phyloP scores from a whole-genome alignment of 352 stramenopile genomes.

The Pythium apleroticum region DNA sequence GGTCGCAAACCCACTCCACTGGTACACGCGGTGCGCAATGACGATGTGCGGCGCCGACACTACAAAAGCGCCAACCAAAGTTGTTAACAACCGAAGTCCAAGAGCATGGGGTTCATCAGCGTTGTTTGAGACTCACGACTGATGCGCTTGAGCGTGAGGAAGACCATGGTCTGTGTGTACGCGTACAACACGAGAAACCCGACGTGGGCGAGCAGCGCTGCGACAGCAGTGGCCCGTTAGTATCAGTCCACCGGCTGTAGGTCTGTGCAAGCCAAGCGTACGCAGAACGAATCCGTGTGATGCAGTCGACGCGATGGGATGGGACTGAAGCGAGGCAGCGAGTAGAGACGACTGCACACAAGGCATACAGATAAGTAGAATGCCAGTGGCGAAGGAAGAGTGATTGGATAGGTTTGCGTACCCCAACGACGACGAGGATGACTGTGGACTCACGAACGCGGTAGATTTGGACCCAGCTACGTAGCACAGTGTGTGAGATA shows the following conservation, averaged over 20 bases:
- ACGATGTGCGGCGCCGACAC: not conserved
- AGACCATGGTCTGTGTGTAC: conserved; percentile 80
- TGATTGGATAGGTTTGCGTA: conserved; percentile 26
- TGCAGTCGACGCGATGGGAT: conserved; percentile 40
- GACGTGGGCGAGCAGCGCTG: conserved; percentile 49
- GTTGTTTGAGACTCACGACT: conserved; percentile 30
- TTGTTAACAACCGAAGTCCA: too few relatives aligned
- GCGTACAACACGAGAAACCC: conserved; percentile 55
- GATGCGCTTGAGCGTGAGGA: conserved; percentile 60
- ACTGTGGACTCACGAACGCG: conserved; percentile 42
- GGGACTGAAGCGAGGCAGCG: conserved; percentile 40
- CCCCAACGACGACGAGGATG: conserved; percentile 38
- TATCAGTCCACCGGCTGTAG: not conserved
- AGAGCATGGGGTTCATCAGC: conserved; percentile 6
- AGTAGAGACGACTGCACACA: conserved; percentile 39
- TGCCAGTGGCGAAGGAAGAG: not conserved
- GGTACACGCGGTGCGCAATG: conserved; percentile 53
- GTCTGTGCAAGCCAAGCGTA: conserved; percentile 24
- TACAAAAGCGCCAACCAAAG: not conserved
- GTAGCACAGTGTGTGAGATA: too few relatives aligned
- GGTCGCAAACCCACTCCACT: conserved; percentile 67
- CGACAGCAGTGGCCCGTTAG: not conserved
- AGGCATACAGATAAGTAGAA: not conserved
- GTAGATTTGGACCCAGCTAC: conserved; percentile 52
- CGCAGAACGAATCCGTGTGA: conserved; percentile 50